Evolutionary conservation across 1,139 yeast species (phyloP).

Genomic region (Suhomyces terraborum): DNA sequence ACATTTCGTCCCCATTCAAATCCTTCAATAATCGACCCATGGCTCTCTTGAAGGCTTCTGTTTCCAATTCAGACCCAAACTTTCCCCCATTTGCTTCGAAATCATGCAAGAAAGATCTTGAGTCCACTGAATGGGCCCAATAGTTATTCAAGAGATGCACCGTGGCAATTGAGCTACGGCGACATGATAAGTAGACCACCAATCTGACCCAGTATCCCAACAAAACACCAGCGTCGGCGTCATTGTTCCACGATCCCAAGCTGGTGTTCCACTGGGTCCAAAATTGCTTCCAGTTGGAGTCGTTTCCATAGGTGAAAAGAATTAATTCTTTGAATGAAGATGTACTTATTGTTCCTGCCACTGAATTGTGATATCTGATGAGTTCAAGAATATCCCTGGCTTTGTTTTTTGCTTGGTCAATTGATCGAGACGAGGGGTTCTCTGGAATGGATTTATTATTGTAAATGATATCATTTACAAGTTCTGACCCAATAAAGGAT

Average conservation of each 20-base stretch:
- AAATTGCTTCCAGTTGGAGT: slow-evolving; percentile 41
- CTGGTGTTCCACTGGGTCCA: slow-evolving; percentile 44
- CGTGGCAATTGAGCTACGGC: slow-evolving; percentile 31
- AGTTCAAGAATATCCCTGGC: slow-evolving; percentile 36
- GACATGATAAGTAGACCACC: slow-evolving; percentile 35
- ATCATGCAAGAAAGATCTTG: slow-evolving; percentile 30
- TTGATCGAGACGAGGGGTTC: slow-evolving; percentile 12
- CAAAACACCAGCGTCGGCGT: slow-evolving; percentile 10
- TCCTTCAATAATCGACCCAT: slow-evolving; percentile 21
- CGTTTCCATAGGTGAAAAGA: slow-evolving; percentile 42
- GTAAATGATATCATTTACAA: slow-evolving; percentile 30
- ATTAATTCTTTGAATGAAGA: slow-evolving; percentile 34
- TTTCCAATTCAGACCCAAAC: slow-evolving; percentile 27
- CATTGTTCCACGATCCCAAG: slow-evolving; percentile 19
- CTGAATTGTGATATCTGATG: slow-evolving; percentile 25
- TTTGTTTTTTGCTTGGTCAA: slow-evolving; percentile 29
- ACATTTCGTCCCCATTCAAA: slow-evolving; percentile 16
- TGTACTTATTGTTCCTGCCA: slow-evolving; percentile 15
- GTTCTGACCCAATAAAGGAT: slow-evolving; percentile 27
- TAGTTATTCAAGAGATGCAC: slow-evolving; percentile 34
- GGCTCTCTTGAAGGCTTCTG: slow-evolving; percentile 25
- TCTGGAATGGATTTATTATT: slow-evolving; percentile 17
- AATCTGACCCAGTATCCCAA: slow-evolving; percentile 38
- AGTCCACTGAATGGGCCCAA: slow-evolving; percentile 29
- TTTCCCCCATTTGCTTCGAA: slow-evolving; percentile 19